Percentiles rank a stretch among this genome's conserved stretches.
Evolutionary conservation across 1,284 basidiomycete genomes (phyloP).

Genomic region (Marasmius fiardii): DNA sequence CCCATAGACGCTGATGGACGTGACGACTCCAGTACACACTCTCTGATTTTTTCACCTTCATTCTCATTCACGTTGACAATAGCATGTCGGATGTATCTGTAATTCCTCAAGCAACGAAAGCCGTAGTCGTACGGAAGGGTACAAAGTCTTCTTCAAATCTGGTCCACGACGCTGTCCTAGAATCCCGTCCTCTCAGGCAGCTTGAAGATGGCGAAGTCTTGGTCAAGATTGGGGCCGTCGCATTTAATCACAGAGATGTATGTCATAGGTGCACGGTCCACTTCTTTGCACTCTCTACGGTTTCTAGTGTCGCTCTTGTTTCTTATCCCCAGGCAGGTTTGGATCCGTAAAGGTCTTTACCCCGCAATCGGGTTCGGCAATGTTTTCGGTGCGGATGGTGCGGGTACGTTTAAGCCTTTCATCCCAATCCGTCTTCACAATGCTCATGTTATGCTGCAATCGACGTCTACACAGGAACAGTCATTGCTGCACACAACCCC

Average conservation of each 20-base stretch:
- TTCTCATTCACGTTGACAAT: not conserved
- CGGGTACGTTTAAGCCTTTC: conserved; percentile 56
- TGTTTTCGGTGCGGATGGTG: conserved; percentile 72
- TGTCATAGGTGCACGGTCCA: too few species aligned
- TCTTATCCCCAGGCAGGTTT: conserved; percentile 44
- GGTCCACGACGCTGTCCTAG: conserved; percentile 53
- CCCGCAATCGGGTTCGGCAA: conserved; percentile 60
- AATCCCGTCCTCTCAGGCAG: conserved; percentile 43
- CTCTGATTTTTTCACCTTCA: not conserved
- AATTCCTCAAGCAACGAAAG: conserved; percentile 33
- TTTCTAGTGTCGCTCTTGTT: not conserved
- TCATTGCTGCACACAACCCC: conserved; percentile 52
- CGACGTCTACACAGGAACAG: too few species aligned
- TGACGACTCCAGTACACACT: too few species aligned
- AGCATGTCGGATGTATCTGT: conserved; percentile 9
- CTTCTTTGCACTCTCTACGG: too few species aligned
- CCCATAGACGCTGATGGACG: too few species aligned
- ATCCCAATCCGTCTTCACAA: too few species aligned
- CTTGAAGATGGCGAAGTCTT: conserved; percentile 57
- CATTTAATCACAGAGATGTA: conserved; percentile 82
- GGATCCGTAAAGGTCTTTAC: conserved; percentile 72
- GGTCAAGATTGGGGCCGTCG: conserved; percentile 63
- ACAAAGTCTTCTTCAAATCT: conserved; percentile 20
- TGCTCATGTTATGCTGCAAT: too few species aligned
- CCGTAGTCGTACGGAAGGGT: conserved; percentile 40